Evolutionary conservation across 768 basidiomycete species (phyloP).

Genomic region (Pseudohyphozyma bogoriensis): DNA sequence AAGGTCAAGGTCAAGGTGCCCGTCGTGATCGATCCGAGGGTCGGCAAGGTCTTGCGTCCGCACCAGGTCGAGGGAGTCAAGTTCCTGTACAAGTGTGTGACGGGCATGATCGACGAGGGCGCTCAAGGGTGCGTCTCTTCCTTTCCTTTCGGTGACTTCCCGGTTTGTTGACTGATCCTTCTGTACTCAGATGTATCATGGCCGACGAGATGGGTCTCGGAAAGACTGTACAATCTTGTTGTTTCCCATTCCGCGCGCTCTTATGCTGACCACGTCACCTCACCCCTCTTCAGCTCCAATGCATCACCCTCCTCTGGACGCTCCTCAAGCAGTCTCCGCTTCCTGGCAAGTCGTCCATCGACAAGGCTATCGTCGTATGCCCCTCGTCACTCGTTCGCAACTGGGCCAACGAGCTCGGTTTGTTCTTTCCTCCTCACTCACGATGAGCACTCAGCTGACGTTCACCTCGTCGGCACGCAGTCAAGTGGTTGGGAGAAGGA

Average conservation of each 20-base stretch:
- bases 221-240: conserved; percentile 33
- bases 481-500: conserved; percentile 83
- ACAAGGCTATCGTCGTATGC: conserved; percentile 95
- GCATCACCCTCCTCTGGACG: conserved; percentile 91
- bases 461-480: conserved; percentile 42
- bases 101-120: conserved; percentile 81
- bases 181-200: conserved; percentile 81
- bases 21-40: conserved; percentile 86
- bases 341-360: conserved; percentile 73
- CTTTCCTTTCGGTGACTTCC: neutral
- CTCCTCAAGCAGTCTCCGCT: conserved; percentile 88
- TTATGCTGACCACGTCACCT: neutral
- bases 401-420: conserved; percentile 94
- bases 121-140: conserved; percentile 45
- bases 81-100: conserved; percentile 93
- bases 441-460: neutral
- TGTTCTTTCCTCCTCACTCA: conserved; percentile 31
- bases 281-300: conserved; percentile 51
- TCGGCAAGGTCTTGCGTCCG: conserved; percentile 79
- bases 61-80: conserved; percentile 99
- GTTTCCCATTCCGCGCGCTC: neutral
- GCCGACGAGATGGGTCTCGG: conserved; percentile 98
- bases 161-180: neutral
- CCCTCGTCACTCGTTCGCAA: conserved; percentile 94
- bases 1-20: conserved; percentile 76